Evolutionary conservation across 306 rosid genomes (phyloP).

Genomic region (Argentina anserina): DNA sequence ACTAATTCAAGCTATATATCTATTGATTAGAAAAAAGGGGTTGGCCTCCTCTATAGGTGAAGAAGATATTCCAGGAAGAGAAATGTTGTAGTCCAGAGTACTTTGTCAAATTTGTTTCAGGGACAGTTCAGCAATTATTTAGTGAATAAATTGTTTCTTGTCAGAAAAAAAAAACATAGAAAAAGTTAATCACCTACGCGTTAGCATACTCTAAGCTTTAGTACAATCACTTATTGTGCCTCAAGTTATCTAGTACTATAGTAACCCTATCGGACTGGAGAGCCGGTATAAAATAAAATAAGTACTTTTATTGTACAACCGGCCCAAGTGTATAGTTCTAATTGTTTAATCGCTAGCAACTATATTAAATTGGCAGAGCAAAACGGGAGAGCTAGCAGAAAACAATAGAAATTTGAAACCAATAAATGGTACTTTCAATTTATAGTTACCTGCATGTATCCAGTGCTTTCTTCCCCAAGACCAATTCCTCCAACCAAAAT

Average conservation of each 20-base stretch:
- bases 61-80: too few relatives aligned
- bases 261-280: background rate
- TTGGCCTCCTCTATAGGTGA: too few relatives aligned
- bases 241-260: background rate
- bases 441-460: constrained; percentile 83
- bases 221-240: background rate
- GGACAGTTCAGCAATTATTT: background rate
- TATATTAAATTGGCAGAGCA: background rate
- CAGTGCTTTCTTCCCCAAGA: constrained; percentile 82
- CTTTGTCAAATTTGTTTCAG: background rate
- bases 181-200: background rate
- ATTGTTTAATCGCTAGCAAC: background rate
- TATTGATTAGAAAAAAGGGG: too few relatives aligned
- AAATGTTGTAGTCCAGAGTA: background rate
- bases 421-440: constrained; percentile 2
- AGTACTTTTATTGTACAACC: background rate
- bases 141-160: background rate
- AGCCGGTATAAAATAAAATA: background rate
- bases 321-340: background rate
- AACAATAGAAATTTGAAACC: background rate
- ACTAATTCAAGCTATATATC: too few relatives aligned
- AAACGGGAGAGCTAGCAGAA: background rate
- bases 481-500: constrained; percentile 88
- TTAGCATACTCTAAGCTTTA: background rate
- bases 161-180: background rate